Evolutionary conservation across 1,139 yeast genomes (phyloP).

Genomic region (Yamadazyma songkhlaensis): DNA sequence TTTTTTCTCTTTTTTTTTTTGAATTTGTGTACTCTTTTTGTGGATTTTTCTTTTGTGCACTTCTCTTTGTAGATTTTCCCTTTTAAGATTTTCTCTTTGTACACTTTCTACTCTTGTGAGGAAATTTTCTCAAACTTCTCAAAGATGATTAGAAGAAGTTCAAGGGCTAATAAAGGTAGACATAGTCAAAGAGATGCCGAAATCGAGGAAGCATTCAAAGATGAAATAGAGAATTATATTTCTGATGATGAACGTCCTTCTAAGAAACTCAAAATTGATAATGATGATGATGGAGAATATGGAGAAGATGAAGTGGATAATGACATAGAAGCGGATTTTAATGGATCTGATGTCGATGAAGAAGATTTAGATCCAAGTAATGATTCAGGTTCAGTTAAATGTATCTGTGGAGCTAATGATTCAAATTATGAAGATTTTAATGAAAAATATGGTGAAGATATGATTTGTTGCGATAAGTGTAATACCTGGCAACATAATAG

Average conservation of each 20-base stretch:
- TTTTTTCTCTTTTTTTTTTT: too few relatives aligned
- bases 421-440: slow-evolving; percentile 58
- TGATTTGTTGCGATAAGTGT: slow-evolving; percentile 81
- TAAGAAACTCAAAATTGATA: background rate
- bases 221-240: slow-evolving; percentile 6
- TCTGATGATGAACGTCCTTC: slow-evolving; percentile 9
- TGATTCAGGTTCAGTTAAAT: slow-evolving; percentile 38
- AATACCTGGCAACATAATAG: slow-evolving; percentile 81
- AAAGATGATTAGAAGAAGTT: slow-evolving; percentile 32
- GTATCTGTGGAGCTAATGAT: slow-evolving; percentile 66
- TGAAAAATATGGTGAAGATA: slow-evolving; percentile 57
- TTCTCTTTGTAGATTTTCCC: too few relatives aligned
- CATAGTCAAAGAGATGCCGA: slow-evolving; percentile 32
- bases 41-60: too few relatives aligned
- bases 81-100: too few relatives aligned
- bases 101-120: too few relatives aligned
- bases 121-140: background rate
- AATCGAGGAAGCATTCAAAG: slow-evolving; percentile 6
- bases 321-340: background rate
- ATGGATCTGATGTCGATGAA: slow-evolving; percentile 7
- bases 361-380: slow-evolving; percentile 6
- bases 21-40: too few relatives aligned
- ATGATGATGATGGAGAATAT: slow-evolving; percentile 1
- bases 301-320: slow-evolving; percentile 1
- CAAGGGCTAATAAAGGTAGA: slow-evolving; percentile 40